These are phyloP conservation scores for Saccharomycopsis vini DNA, from an alignment of 805 yeast genomes.

Conservation along the genomic window DNA sequence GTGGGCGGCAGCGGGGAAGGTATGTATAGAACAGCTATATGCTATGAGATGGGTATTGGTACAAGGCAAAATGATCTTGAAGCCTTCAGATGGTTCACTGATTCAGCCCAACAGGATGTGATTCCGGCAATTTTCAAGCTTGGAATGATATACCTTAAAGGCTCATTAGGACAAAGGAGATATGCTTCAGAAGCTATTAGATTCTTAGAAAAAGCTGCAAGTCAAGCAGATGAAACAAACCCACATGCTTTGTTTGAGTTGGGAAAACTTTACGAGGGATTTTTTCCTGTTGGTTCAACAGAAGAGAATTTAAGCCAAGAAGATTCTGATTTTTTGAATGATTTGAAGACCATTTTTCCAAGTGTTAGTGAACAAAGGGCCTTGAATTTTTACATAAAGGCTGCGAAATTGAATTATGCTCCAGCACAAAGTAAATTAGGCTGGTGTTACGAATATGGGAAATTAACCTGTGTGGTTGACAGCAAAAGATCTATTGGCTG, in stretches of 20 bases:
- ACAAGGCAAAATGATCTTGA: conserved; percentile 34
- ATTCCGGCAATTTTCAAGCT: conserved; percentile 65
- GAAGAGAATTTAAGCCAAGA: conserved; percentile 20
- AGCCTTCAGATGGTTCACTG: conserved; percentile 46
- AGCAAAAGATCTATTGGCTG: conserved; percentile 58
- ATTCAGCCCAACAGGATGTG: conserved; percentile 55
- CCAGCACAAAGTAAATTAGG: conserved; percentile 68
- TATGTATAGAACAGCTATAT: conserved; percentile 60
- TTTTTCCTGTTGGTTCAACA: conserved; percentile 24
- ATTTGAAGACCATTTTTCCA: conserved; percentile 27
- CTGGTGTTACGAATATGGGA: conserved; percentile 64
- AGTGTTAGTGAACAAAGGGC: conserved; percentile 34
- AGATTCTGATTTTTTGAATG: conserved; percentile 28
- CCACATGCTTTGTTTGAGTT: conserved; percentile 53
- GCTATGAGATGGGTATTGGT: conserved; percentile 60
- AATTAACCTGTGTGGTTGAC: conserved; percentile 41
- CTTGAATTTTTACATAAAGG: conserved; percentile 43
- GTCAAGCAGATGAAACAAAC: conserved; percentile 32
- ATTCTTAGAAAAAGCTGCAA: conserved; percentile 46
- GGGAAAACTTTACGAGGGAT: conserved; percentile 45
- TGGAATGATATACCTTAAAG: conserved; percentile 54
- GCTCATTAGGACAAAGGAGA: conserved; percentile 32
- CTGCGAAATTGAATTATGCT: conserved; percentile 52
- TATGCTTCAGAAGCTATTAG: conserved; percentile 36
- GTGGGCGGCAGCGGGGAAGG: conserved; percentile 48